phyloP scores from a whole-genome alignment of 176 grass and related monocot genomes.

The Miscanthus lutarioriparius region DNA sequence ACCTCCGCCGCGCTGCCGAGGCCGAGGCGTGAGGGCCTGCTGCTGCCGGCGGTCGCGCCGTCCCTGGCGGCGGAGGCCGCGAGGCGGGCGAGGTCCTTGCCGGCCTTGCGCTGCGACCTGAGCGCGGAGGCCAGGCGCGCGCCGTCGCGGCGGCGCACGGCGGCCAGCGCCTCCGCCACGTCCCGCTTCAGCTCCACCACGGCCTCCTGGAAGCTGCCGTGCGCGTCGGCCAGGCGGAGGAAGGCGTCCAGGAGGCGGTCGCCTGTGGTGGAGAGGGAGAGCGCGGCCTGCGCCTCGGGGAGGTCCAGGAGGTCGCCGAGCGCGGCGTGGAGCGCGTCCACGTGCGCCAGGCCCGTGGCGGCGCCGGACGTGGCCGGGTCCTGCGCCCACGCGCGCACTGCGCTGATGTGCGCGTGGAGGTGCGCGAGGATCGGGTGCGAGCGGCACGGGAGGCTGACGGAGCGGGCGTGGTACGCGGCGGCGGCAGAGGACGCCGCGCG shows the following conservation, averaged over 20 bases:
- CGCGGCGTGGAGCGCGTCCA: constrained; percentile 55
- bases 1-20: constrained; percentile 18
- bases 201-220: constrained; percentile 58
- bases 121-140: constrained; percentile 30
- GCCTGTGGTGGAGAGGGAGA: constrained; percentile 23
- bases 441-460: constrained; percentile 60
- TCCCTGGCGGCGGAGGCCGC: neutral
- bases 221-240: constrained; percentile 69
- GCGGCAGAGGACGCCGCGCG: neutral
- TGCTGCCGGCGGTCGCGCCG: neutral
- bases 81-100: constrained; percentile 56
- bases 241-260: constrained; percentile 70
- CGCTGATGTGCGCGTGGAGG: constrained; percentile 57
- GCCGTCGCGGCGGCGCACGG: constrained; percentile 53
- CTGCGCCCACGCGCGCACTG: constrained; percentile 50
- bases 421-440: constrained; percentile 63
- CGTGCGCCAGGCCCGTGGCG: constrained; percentile 37
- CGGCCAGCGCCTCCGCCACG: constrained; percentile 41
- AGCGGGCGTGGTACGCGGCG: constrained; percentile 37
- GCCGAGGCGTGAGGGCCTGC: neutral
- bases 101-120: constrained; percentile 35
- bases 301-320: constrained; percentile 53
- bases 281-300: constrained; percentile 43
- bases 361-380: neutral
- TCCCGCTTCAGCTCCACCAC: constrained; percentile 49